Evolutionary conservation across 306 rosid species (phyloP), one percentile per base, ranked within the genome.

Genomic region (Quillaja saponaria): DNA sequence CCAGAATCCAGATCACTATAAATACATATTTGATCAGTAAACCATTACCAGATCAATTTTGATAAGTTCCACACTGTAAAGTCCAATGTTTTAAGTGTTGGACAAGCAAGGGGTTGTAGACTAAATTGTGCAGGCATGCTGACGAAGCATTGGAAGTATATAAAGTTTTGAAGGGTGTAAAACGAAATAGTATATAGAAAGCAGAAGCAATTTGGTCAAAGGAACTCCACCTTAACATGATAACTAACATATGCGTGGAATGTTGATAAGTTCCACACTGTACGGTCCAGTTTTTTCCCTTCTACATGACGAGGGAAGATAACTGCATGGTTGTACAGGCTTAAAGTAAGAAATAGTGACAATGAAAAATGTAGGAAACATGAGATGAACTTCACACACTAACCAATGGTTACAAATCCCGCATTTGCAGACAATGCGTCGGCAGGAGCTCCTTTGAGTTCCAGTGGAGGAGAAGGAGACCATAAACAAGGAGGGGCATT

Each of bases 201-300:
- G 40, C 37, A 34, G 51, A 79, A 58, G 50, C 46, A 66, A 58
- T 44, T 31, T 25, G 34, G 65, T 35, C 11, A 7, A 51, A 59
- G 40, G 73, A 56, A 64, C 51, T 45, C 70, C 47, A 92, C 98
- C 96, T 92, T 92, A 70, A 92, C 98, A 70, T 92, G 98, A 76
- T 92, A 92, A 74, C 95, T 86, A 74, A 92, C 98, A 67, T 92
- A 92, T 46, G 96, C 96, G 53, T 88, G 95, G 67, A 92, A 92
- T 19, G 95, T 86, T 34, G 98, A 88, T 64, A 92, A 76, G 82
- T 78, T 92, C 95, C 95, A 88, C 42, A 86, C 96, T 1, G 91
- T 81, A 45, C 94, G 91, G 68, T 92, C 98, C 79, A 92, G 74
- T 71, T 82, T 92, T 56, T 65, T 87, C 42, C 95, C 96, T 77